Evolutionary conservation across 306 rosid species (phyloP), one percentile per base, ranked within the genome.

Genomic region (Mimosa pudica): DNA sequence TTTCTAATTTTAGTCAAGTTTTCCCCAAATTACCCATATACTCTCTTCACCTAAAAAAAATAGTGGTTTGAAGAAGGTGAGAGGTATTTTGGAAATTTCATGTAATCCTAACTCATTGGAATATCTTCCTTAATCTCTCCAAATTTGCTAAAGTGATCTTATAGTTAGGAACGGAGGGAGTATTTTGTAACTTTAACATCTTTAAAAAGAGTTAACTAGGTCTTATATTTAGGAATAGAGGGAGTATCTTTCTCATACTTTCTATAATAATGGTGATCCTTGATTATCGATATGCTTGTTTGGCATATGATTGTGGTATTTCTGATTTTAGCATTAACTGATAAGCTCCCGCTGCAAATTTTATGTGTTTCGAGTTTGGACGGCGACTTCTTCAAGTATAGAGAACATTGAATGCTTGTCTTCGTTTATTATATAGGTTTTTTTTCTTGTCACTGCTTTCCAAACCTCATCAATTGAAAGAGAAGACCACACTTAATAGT

Each of bases 401-500:
- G 62, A 80, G 70, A 78, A 57, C 79, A 78, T 9, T 47, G 71
- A 75, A 47, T 57, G 66, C 73, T 78, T 70, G 24, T 78, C 65
- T 32, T 24, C 3, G 33, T 70, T 42, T 52, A 5, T 52, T 52
- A 16, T n/a, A n/a, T 12, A 52, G 5, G 4, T 52, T 4, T 44
- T 70, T 47, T 70, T 47, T n/a, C 58, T 71, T 89, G 81, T 83
- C 71, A 81, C 87, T 91, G 99, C 92, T 93, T 69, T 81, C 87
- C 64, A 80, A 61, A 66, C 75, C 60, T 35, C 84, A 70, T 70
- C 90, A 68, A 82, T 89, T 63, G 98, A 88, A 82, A 82, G 92
- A 70, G 97, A 92, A 85, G 90, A 89, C 57, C 93, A 85, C 84
- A 83, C 89, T 32, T 98, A 91, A n/a, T 74, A 84, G 86, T 70